Percentiles rank a stretch among this genome's conserved stretches.
phyloP scores from a whole-genome alignment of 1,284 basidiomycete genomes.

The Mycena citricolor region DNA sequence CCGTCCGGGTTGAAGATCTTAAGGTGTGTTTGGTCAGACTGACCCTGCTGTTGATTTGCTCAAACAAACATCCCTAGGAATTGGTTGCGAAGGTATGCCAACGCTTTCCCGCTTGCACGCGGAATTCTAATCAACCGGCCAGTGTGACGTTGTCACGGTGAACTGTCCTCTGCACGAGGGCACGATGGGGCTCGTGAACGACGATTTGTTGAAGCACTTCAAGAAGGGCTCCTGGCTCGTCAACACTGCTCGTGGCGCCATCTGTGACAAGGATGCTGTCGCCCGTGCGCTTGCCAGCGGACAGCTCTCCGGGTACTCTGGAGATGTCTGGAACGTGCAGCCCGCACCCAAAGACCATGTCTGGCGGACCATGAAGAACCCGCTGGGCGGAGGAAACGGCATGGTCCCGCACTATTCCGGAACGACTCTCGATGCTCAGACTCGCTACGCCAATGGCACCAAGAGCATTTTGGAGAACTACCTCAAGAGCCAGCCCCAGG shows the following conservation, averaged over 20 bases:
- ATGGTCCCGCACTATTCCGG: conserved; percentile 90
- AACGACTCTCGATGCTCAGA: conserved; percentile 91
- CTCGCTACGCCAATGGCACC: conserved; percentile 82
- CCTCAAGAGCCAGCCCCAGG: conserved; percentile 66
- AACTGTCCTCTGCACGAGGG: conserved; percentile 93
- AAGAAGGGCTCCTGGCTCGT: conserved; percentile 92
- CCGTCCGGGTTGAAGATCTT: conserved; percentile 78
- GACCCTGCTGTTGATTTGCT: not conserved
- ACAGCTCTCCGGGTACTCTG: conserved; percentile 60
- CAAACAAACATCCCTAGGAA: conserved; percentile 45
- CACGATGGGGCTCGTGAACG: conserved; percentile 80
- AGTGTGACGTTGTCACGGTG: conserved; percentile 83
- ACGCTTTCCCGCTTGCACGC: conserved; percentile 8
- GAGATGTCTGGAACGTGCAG: conserved; percentile 77
- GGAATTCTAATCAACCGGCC: conserved; percentile 14
- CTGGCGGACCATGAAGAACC: conserved; percentile 84
- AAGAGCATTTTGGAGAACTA: conserved; percentile 83
- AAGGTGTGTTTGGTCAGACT: conserved; percentile 41
- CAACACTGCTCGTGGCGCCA: conserved; percentile 94
- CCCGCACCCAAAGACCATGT: conserved; percentile 85
- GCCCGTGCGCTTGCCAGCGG: conserved; percentile 78
- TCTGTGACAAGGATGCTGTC: conserved; percentile 84
- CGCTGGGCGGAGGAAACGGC: conserved; percentile 77
- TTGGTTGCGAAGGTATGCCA: conserved; percentile 59
- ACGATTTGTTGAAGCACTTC: conserved; percentile 84